Evolutionary conservation across 2,329 filamentous ascomycete species (phyloP).

Genomic region (Penicillium concentricum): DNA sequence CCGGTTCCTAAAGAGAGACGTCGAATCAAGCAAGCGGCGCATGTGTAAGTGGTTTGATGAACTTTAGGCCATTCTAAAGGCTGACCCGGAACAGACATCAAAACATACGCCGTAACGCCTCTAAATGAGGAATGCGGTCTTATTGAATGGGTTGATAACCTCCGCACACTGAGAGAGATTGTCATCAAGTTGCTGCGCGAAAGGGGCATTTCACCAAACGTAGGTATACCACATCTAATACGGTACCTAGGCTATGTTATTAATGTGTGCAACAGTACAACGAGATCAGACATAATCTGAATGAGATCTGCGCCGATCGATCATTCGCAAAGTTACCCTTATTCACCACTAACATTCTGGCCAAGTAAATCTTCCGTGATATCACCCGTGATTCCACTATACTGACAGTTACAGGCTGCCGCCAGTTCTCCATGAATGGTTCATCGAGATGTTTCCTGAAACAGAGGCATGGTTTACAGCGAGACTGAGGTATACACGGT

Average conservation of each 20-base stretch:
- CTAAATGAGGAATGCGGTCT: constrained; percentile 96
- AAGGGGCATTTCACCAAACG: constrained; percentile 61
- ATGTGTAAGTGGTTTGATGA: constrained; percentile 55
- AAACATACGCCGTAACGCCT: constrained; percentile 94
- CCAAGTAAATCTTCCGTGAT: constrained; percentile 34
- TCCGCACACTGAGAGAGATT: constrained; percentile 91
- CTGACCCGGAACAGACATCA: constrained; percentile 60
- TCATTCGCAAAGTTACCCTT: constrained; percentile 60
- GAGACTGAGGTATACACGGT: constrained; percentile 83
- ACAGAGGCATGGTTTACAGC: constrained; percentile 90
- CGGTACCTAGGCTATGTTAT: background rate
- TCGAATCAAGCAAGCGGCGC: constrained; percentile 83
- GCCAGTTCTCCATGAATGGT: constrained; percentile 88
- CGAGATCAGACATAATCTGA: constrained; percentile 59
- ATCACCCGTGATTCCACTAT: background rate
- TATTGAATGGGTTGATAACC: constrained; percentile 97
- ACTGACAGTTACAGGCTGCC: constrained; percentile 59
- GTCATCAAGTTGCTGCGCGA: constrained; percentile 75
- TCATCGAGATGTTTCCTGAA: constrained; percentile 90
- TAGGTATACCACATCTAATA: constrained; percentile 24
- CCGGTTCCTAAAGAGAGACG: constrained; percentile 83
- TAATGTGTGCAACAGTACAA: constrained; percentile 55
- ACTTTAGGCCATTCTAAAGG: background rate
- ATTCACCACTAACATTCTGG: constrained; percentile 66
- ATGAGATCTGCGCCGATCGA: constrained; percentile 63